Percentiles rank a stretch among this genome's conserved stretches.
These are phyloP conservation scores for Zygosaccharomyces gambellarensis DNA, from an alignment of 805 yeast species.

Conservation along the genomic window DNA sequence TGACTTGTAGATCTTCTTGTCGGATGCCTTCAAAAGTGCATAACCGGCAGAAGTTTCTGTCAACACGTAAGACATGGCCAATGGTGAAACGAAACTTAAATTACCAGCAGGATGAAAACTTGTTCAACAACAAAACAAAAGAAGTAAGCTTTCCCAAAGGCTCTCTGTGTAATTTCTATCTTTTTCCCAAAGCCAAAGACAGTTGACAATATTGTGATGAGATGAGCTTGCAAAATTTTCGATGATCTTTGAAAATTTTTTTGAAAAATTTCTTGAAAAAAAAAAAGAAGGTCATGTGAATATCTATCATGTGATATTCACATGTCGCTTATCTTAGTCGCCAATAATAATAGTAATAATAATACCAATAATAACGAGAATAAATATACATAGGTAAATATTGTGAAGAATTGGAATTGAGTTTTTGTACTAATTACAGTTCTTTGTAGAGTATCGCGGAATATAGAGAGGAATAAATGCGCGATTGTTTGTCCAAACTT, in stretches of 20 bases:
- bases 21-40: conserved; percentile 94
- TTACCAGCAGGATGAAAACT: background rate
- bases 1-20: conserved; percentile 92
- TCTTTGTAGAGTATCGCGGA: background rate
- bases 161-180: conserved; percentile 1
- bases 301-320: background rate
- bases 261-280: conserved; percentile 3
- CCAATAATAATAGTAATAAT: background rate
- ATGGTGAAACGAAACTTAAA: conserved; percentile 1
- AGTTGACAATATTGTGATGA: conserved; percentile 1
- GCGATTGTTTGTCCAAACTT: background rate
- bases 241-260: conserved; percentile 26
- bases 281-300: background rate
- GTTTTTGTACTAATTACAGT: background rate
- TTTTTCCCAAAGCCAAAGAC: background rate
- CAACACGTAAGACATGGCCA: conserved; percentile 73
- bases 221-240: conserved; percentile 19
- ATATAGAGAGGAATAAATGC: background rate
- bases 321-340: background rate
- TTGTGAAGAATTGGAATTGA: background rate
- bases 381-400: background rate
- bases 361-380: background rate
- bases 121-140: background rate
- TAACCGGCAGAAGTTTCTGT: conserved; percentile 99
- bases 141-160: background rate